phyloP scores from a whole-genome alignment of 2,329 filamentous ascomycete genomes.

The Colletotrichum camelliae region DNA sequence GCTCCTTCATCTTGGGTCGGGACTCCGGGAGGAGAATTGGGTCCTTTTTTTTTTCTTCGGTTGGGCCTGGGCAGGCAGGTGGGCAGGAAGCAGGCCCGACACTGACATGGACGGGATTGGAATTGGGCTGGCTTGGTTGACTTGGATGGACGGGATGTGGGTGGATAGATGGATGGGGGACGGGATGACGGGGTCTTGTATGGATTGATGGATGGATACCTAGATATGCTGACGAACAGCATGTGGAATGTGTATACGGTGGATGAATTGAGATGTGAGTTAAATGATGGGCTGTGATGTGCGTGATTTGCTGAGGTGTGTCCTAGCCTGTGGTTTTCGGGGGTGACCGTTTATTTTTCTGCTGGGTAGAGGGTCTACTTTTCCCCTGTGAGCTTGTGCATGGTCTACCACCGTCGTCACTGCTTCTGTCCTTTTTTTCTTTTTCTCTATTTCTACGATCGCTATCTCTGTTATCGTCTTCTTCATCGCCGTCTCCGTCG shows the following conservation, averaged over 20 bases:
- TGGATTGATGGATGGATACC: neutral
- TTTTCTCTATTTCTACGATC: no score
- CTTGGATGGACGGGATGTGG: conserved; percentile 2
- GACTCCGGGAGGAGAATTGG: neutral
- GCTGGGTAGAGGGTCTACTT: neutral
- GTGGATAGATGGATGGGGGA: neutral
- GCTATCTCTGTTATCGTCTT: no score
- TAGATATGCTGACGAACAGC: neutral
- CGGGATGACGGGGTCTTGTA: neutral
- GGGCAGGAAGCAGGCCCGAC: neutral
- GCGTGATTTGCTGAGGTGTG: neutral
- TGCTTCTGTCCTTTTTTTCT: no score
- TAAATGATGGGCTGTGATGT: neutral
- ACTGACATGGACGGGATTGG: neutral
- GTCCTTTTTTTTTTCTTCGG: neutral
- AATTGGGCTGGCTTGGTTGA: neutral
- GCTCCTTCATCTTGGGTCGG: neutral
- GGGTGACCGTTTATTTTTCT: neutral
- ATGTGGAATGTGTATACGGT: neutral
- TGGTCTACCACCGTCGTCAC: neutral
- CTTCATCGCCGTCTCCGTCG: no score
- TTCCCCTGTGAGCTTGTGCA: neutral
- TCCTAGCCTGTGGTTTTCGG: neutral
- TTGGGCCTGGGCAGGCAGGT: conserved; percentile 1
- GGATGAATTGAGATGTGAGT: neutral